Evolutionary conservation across 2,329 filamentous ascomycete genomes (phyloP).

Genomic region (Diaporthe ampelina): DNA sequence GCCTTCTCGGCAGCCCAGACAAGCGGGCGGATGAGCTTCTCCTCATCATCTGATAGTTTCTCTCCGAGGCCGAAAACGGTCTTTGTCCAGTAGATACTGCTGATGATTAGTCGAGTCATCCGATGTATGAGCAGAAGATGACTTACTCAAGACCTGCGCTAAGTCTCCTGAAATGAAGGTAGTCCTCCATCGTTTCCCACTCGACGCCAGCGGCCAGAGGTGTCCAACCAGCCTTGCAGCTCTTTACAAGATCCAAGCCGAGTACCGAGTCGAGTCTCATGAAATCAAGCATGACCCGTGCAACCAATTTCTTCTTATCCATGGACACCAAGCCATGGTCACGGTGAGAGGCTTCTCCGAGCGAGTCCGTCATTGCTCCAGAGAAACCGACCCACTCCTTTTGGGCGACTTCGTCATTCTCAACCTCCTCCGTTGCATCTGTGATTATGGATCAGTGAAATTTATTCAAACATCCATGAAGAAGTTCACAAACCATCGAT

Average conservation of each 20-base stretch:
- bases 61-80: constrained; percentile 1
- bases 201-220: neutral
- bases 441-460: neutral
- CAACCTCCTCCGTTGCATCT: constrained; percentile 21
- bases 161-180: neutral
- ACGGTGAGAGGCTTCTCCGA: neutral
- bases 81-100: constrained; percentile 13
- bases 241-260: neutral
- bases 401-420: constrained; percentile 9
- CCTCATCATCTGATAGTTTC: neutral
- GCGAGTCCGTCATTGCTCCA: constrained; percentile 8
- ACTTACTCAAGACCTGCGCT: constrained; percentile 20
- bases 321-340: constrained; percentile 7
- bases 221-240: neutral
- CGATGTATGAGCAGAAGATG: neutral
- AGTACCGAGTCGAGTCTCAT: constrained; percentile 3
- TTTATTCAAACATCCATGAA: accelerated
- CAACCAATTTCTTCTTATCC: constrained; percentile 8
- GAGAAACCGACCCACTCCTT: constrained; percentile 5
- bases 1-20: constrained; percentile 7
- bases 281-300: constrained; percentile 10
- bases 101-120: neutral
- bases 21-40: constrained; percentile 16
- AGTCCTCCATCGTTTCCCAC: constrained; percentile 13
- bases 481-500: neutral